Evolutionary conservation across 139 green algal genomes (phyloP).

Genomic region (Chlorella sp.): DNA sequence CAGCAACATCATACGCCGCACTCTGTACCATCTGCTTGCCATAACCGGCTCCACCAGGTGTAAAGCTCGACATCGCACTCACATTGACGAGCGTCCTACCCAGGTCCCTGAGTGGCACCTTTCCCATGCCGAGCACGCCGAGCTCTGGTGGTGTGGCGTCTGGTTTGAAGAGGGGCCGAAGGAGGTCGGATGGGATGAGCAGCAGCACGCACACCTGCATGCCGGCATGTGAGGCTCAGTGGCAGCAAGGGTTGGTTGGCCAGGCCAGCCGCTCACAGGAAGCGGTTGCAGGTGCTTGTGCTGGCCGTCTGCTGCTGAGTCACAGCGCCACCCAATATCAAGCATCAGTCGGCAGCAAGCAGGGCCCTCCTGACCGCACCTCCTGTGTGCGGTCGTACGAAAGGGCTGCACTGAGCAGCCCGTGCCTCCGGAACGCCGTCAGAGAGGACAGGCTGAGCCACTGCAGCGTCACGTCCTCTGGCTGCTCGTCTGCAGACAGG

Average conservation of each 20-base stretch:
- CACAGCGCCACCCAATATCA: neutral
- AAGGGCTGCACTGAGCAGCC: neutral
- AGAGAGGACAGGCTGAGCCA: neutral
- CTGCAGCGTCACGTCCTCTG: neutral
- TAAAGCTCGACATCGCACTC: too few species aligned
- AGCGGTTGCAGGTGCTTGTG: neutral
- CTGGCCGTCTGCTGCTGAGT: neutral
- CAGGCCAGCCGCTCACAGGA: neutral
- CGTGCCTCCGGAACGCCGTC: neutral
- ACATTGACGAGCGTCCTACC: neutral
- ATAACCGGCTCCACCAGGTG: too few species aligned
- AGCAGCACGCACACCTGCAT: neutral
- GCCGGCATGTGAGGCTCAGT: neutral
- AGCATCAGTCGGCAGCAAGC: neutral
- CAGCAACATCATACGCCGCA: too few species aligned
- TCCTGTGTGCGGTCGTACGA: neutral
- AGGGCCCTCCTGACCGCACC: neutral
- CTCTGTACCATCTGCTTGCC: too few species aligned
- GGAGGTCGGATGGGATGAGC: neutral
- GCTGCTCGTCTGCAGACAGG: too few species aligned
- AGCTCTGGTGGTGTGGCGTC: neutral
- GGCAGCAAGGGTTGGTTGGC: neutral
- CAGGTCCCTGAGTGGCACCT: neutral
- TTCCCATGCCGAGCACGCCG: neutral
- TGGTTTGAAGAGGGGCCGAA: neutral